Conservation (phyloP, 2,329 filamentous ascomycete genomes). For the Botrytis porri region DNA sequence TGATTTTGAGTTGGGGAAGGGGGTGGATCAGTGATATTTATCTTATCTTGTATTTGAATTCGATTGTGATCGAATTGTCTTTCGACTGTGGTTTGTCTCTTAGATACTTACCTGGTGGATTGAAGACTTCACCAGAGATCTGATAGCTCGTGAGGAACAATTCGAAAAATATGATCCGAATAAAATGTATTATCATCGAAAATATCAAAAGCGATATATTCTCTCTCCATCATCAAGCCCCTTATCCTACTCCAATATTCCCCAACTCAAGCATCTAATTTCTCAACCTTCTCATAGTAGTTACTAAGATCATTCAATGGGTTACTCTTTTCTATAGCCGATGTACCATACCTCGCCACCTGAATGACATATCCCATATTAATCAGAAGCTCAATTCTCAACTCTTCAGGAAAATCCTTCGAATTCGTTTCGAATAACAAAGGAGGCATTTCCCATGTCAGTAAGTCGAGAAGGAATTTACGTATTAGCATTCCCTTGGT, state of each 20-base stretch:
- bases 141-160: rapidly evolving
- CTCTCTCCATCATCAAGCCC: neutral
- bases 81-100: neutral
- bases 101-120: neutral
- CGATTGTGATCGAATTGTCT: rapidly evolving
- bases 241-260: too few relatives aligned
- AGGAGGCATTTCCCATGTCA: neutral
- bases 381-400: neutral
- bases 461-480: neutral
- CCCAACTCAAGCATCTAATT: neutral
- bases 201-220: neutral
- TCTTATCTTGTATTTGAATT: neutral
- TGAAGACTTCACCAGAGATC: too few relatives aligned
- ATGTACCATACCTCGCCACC: neutral
- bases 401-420: neutral
- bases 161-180: neutral
- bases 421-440: neutral
- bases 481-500: neutral
- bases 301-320: neutral
- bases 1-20: neutral
- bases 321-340: neutral
- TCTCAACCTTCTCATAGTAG: neutral
- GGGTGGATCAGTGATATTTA: neutral
- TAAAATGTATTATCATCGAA: neutral
- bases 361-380: neutral